Evolutionary conservation across 2,329 filamentous ascomycete species (phyloP), one percentile per base, ranked within the genome.

Genomic region (Bipolaris gigantea): DNA sequence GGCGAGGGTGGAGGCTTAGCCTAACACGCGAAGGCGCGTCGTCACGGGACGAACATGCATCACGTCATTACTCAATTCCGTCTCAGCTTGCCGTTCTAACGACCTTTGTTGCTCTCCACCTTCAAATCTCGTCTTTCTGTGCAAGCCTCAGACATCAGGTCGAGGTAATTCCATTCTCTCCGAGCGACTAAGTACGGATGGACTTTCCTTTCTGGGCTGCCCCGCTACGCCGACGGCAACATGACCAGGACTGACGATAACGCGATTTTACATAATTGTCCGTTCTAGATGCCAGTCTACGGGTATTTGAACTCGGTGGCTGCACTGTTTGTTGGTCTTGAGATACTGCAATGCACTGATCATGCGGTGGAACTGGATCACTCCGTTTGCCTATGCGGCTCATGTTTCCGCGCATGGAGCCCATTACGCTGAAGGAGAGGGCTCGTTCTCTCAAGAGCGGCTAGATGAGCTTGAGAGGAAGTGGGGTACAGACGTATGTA

Each of bases 401-500:
- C 38, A 61, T 25, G 62, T 62, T 16, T 45, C 60, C 11, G 62
- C 69, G 16, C 71, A 73, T 46, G 64, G 64, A 30, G 59, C 64
- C 1, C 66, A 72, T 40, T 65, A 73, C 53, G 56, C 53, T 39
- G 66, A 73, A 19, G 47, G 62, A 27, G 45, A 42, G 15, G 10
- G n/a, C 7, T 42, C 56, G 5, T 66, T 74, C 48, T 68, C 69
- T 18, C 61, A 71, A 35, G 58, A 67, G 16, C 65, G 63, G 42
- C 57, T 75, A 7, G 64, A 73, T 23, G 67, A 71, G 46, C 49
- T 75, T 5, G 63, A 75, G 47, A 62, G 63, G 51, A 77, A 76
- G 70, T 77, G 75, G 75, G 75, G 73, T 13, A 75, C 64, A 49
- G 75, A 77, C 62, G 75, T 76, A 55, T 62, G 53, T 43, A 15